Conservation (phyloP, 495 filamentous ascomycete species). For the Trichocladium uniseriatum region DNA sequence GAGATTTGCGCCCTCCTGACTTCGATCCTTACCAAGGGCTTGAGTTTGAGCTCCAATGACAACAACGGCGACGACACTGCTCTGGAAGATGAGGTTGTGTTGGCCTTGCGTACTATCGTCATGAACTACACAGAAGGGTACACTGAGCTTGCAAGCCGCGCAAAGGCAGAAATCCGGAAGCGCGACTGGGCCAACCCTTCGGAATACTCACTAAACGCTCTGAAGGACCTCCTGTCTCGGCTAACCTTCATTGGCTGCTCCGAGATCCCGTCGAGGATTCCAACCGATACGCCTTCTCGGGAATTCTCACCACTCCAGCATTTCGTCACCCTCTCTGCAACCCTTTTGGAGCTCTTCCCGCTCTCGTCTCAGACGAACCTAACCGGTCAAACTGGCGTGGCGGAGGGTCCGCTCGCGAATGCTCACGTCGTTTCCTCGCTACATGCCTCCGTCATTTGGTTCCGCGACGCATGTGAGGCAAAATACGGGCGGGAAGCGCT, state of each 20-base stretch:
- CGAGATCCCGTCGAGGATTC: conserved; percentile 15
- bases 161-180: conserved; percentile 20
- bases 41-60: conserved; percentile 26
- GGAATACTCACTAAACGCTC: conserved; percentile 16
- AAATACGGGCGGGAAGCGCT: conserved; percentile 11
- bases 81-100: conserved; percentile 32
- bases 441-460: conserved; percentile 22
- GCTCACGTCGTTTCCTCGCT: conserved; percentile 21
- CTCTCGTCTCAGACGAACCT: conserved; percentile 6
- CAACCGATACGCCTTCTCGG: not conserved
- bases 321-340: conserved; percentile 15
- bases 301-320: conserved; percentile 21
- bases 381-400: not conserved
- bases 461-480: conserved; percentile 22
- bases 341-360: conserved; percentile 22
- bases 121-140: conserved; percentile 30
- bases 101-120: conserved; percentile 31
- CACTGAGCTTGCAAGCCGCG: conserved; percentile 12
- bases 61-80: conserved; percentile 15
- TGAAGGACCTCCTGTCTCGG: conserved; percentile 22
- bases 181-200: conserved; percentile 24
- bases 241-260: conserved; percentile 30
- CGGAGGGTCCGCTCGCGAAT: conserved; percentile 9
- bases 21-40: conserved; percentile 10
- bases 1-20: conserved; percentile 27